These are phyloP conservation scores for Diaporthe capsici DNA, from an alignment of 2,329 filamentous ascomycete genomes.

Conservation along the genomic window DNA sequence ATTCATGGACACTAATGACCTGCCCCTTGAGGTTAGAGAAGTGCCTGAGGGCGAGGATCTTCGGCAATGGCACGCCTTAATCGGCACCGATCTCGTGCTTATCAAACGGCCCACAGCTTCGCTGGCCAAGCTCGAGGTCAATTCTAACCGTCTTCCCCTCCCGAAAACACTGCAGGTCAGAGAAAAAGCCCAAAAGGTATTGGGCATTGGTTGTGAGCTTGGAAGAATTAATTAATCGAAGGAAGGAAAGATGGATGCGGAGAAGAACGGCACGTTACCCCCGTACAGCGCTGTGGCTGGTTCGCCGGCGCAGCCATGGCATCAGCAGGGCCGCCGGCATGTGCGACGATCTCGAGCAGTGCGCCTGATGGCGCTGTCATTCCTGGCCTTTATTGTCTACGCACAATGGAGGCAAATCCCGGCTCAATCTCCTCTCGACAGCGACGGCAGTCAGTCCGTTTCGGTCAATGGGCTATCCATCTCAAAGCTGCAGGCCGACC, in stretches of 20 bases:
- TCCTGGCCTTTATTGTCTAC: slow-evolving; percentile 64
- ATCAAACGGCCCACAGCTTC: slow-evolving; percentile 24
- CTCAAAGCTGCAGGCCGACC: slow-evolving; percentile 66
- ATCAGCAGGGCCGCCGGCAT: slow-evolving; percentile 47
- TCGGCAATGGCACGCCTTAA: slow-evolving; percentile 33
- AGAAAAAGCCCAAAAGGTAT: background rate
- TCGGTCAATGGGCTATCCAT: slow-evolving; percentile 60
- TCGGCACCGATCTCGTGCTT: slow-evolving; percentile 30
- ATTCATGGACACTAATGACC: slow-evolving; percentile 20
- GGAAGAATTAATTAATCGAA: slow-evolving; percentile 8
- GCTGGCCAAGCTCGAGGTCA: slow-evolving; percentile 13
- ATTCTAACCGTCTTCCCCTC: background rate
- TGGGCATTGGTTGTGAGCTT: slow-evolving; percentile 1
- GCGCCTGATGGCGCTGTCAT: slow-evolving; percentile 60
- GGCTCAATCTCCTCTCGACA: slow-evolving; percentile 24
- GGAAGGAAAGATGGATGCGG: slow-evolving; percentile 46
- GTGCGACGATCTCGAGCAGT: slow-evolving; percentile 61
- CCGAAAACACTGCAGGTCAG: background rate
- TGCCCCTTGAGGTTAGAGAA: slow-evolving; percentile 25
- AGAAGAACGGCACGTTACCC: slow-evolving; percentile 60
- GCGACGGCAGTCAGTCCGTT: background rate
- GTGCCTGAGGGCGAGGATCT: slow-evolving; percentile 16
- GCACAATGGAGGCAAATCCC: slow-evolving; percentile 59
- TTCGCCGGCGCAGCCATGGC: slow-evolving; percentile 44
- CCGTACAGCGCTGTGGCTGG: slow-evolving; percentile 57